These are phyloP conservation scores for Candolleomyces efflorescens DNA, from an alignment of 768 basidiomycete species.

Conservation along the genomic window DNA sequence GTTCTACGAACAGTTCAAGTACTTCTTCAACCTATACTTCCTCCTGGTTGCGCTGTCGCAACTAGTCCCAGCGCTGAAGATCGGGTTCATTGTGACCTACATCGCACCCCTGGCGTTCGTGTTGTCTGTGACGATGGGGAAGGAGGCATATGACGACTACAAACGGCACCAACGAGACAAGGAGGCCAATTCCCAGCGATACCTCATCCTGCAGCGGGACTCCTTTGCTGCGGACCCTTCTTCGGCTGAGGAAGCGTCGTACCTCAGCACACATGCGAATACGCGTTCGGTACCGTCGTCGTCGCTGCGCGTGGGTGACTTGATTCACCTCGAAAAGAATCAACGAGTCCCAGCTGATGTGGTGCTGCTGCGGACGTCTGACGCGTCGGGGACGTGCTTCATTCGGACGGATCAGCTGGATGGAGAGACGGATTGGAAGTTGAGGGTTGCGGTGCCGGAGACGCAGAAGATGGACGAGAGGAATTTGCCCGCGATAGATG, in stretches of 20 bases:
- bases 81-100: constrained; percentile 94
- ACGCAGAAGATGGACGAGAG: constrained; percentile 67
- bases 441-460: constrained; percentile 82
- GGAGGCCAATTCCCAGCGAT: constrained; percentile 93
- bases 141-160: constrained; percentile 99
- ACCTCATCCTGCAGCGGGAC: constrained; percentile 71
- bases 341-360: constrained; percentile 95
- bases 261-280: constrained; percentile 42
- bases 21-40: constrained; percentile 99
- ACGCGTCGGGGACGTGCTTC: constrained; percentile 91
- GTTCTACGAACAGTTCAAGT: constrained; percentile 99
- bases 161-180: constrained; percentile 87
- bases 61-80: constrained; percentile 93
- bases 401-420: constrained; percentile 97
- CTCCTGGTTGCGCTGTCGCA: constrained; percentile 94
- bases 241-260: constrained; percentile 33
- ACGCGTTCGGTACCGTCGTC: constrained; percentile 85
- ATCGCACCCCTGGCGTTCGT: constrained; percentile 96
- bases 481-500: constrained; percentile 64
- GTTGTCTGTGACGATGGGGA: constrained; percentile 92
- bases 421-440: constrained; percentile 99
- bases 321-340: constrained; percentile 92
- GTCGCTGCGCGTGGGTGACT: constrained; percentile 84
- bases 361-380: constrained; percentile 83
- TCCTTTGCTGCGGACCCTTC: constrained; percentile 25